phyloP scores from a whole-genome alignment of 2,329 filamentous ascomycete species.

The Colletotrichum scovillei region DNA sequence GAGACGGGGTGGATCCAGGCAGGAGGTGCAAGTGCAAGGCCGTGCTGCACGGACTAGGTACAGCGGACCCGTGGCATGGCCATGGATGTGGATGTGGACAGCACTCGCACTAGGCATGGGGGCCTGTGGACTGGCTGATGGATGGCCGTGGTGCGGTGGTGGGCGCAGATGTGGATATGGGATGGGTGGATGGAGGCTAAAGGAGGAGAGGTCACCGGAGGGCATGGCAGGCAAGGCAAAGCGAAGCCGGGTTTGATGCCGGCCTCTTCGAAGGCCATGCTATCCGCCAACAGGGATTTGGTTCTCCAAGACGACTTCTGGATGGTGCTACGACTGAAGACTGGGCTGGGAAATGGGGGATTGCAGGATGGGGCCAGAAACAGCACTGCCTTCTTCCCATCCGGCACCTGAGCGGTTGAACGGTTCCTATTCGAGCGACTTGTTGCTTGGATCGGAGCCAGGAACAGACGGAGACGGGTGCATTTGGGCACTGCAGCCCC shows the following conservation, averaged over 20 bases:
- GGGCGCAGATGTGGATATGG: slow-evolving; percentile 27
- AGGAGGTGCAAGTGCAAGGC: slow-evolving; percentile 9
- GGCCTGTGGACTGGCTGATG: background rate
- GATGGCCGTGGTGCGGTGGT: slow-evolving; percentile 18
- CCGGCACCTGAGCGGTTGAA: slow-evolving; percentile 20
- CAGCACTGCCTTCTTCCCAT: slow-evolving; percentile 23
- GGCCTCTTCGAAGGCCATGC: slow-evolving; percentile 15
- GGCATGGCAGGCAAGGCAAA: background rate
- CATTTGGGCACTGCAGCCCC: background rate
- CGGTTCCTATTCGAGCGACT: slow-evolving; percentile 8
- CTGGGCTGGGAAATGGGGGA: slow-evolving; percentile 13
- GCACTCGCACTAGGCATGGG: slow-evolving; percentile 19
- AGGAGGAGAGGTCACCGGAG: background rate
- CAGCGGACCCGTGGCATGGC: slow-evolving; percentile 28
- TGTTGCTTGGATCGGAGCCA: slow-evolving; percentile 24
- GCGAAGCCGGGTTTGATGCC: slow-evolving; percentile 7
- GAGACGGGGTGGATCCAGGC: slow-evolving; percentile 21
- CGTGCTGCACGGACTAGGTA: slow-evolving; percentile 17
- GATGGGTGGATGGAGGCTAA: background rate
- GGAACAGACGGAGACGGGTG: slow-evolving; percentile 13
- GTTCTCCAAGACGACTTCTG: background rate
- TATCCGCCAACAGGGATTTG: slow-evolving; percentile 3
- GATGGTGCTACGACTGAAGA: background rate
- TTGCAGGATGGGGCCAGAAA: slow-evolving; percentile 29
- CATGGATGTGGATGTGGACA: slow-evolving; percentile 22